These are phyloP conservation scores for Pseudogymnoascus sp. DNA, from an alignment of 2,329 filamentous ascomycete genomes.

Conservation along the genomic window DNA sequence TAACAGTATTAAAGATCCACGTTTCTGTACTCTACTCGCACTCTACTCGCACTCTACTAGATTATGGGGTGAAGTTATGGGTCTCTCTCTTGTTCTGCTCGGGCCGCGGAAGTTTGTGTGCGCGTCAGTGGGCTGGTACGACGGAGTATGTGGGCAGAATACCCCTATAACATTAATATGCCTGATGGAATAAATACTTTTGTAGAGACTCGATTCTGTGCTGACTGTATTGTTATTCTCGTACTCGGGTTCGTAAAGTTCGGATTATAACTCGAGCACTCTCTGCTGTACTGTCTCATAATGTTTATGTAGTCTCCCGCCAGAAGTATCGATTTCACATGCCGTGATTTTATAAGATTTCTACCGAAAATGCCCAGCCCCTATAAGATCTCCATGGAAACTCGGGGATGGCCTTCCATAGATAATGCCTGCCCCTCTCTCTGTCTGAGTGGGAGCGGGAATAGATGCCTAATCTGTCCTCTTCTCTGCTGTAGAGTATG, in stretches of 20 bases:
- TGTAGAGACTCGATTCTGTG: neutral
- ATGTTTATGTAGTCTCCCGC: too few species aligned
- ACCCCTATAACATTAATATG: neutral
- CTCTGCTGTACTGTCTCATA: too few species aligned
- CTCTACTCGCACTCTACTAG: too few species aligned
- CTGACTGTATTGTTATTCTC: neutral
- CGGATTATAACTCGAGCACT: neutral
- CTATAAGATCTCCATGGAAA: constrained; percentile 1
- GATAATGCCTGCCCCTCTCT: neutral
- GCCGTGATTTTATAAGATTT: neutral
- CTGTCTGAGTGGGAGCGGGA: neutral
- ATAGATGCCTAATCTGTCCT: neutral
- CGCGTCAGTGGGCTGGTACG: neutral
- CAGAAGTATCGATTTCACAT: neutral
- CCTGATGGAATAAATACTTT: neutral
- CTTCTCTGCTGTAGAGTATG: neutral
- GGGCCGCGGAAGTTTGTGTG: neutral
- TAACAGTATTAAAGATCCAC: neutral
- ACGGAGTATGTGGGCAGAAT: neutral
- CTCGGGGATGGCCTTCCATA: neutral
- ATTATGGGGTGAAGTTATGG: neutral
- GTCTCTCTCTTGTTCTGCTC: neutral
- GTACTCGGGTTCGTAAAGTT: neutral
- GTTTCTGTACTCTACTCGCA: too few species aligned
- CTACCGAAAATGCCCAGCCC: neutral